Evolutionary conservation across 1,284 basidiomycete species (phyloP).

Genomic region (Laetiporus sulphureus): DNA sequence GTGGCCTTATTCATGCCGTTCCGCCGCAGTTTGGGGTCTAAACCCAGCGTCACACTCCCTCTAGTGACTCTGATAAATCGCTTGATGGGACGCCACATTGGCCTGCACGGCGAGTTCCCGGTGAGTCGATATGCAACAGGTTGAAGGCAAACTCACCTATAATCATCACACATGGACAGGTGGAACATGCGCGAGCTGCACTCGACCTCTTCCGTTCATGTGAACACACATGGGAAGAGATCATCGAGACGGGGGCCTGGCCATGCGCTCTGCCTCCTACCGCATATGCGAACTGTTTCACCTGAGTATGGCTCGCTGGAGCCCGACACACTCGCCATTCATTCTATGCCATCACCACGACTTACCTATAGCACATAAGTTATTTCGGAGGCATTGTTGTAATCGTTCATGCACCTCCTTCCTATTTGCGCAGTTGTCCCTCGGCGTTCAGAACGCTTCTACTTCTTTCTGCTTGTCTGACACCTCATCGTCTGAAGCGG

Average conservation of each 20-base stretch:
- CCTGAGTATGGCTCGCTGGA: conserved; percentile 11
- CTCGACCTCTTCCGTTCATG: conserved; percentile 52
- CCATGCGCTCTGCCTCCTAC: conserved; percentile 40
- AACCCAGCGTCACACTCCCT: conserved; percentile 29
- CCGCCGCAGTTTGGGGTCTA: conserved; percentile 37
- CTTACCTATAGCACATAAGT: not conserved
- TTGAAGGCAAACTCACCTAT: not conserved
- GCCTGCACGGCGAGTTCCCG: conserved; percentile 41
- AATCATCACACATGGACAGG: conserved; percentile 22
- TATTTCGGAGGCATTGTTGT: not conserved
- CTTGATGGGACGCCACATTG: conserved; percentile 47
- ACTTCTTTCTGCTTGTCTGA: no score
- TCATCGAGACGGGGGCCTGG: conserved; percentile 43
- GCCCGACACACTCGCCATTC: not conserved
- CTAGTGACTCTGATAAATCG: conserved; percentile 39
- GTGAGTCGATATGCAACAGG: conserved; percentile 23
- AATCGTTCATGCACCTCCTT: not conserved
- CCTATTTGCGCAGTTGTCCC: not conserved
- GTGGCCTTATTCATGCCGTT: conserved; percentile 50
- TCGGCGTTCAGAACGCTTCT: no score
- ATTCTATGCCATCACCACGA: no score
- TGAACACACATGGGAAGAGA: conserved; percentile 43
- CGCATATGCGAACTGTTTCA: conserved; percentile 26
- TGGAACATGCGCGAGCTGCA: conserved; percentile 45
- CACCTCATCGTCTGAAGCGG: no score